Conservation (phyloP, 306 rosid genomes). For the Ochetophila trinervis region DNA sequence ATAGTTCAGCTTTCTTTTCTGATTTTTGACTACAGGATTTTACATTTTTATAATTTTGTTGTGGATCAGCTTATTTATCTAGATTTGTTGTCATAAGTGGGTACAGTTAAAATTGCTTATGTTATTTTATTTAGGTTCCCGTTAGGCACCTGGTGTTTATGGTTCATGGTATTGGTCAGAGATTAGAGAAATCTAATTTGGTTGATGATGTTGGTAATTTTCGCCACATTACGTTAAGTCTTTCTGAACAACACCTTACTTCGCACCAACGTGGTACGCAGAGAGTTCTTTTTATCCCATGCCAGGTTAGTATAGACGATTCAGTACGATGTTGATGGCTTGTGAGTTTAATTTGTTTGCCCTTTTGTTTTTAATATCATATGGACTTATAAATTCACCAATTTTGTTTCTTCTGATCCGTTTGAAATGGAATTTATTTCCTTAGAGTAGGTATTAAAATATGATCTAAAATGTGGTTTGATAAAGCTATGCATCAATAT, state of each 20-base stretch:
- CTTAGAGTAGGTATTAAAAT: too few species aligned
- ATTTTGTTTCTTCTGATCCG: neutral
- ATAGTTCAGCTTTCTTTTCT: neutral
- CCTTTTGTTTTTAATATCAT: neutral
- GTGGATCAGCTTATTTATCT: neutral
- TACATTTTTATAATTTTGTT: neutral
- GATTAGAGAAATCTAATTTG: conserved; percentile 95
- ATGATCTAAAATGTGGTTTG: too few species aligned
- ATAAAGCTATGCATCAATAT: too few species aligned
- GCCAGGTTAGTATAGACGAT: conserved; percentile 57
- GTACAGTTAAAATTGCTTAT: neutral
- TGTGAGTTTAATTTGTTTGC: conserved; percentile 9
- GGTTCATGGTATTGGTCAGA: conserved; percentile 99
- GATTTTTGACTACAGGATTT: neutral
- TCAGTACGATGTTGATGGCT: conserved; percentile 13
- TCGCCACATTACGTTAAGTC: conserved; percentile 75
- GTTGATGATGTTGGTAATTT: conserved; percentile 87
- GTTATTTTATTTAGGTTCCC: conserved; percentile 67
- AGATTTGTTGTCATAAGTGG: neutral
- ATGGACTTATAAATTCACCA: neutral
- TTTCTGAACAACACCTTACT: conserved; percentile 85
- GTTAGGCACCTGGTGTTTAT: conserved; percentile 94
- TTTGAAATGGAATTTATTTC: too few species aligned
- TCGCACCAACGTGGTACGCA: conserved; percentile 71
- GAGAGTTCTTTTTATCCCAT: conserved; percentile 93